phyloP scores from a whole-genome alignment of 345 rosid species.

The Ailanthus altissimus region DNA sequence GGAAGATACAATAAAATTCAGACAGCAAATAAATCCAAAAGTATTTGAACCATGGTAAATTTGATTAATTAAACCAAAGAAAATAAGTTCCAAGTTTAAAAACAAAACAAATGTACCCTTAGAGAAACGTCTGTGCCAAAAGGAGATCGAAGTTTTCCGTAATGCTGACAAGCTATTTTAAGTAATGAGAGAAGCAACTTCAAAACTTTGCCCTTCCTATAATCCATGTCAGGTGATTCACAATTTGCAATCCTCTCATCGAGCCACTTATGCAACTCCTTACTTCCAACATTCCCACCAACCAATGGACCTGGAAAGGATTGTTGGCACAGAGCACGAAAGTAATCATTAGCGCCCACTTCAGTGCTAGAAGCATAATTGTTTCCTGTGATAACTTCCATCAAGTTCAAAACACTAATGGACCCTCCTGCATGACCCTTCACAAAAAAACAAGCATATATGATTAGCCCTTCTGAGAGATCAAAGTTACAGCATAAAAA shows the following conservation, averaged over 20 bases:
- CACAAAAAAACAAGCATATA: constrained; percentile 31
- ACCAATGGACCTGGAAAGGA: constrained; percentile 92
- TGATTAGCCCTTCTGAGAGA: constrained; percentile 29
- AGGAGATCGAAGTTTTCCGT: constrained; percentile 96
- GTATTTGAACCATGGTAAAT: background rate
- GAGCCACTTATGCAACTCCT: constrained; percentile 93
- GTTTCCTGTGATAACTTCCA: constrained; percentile 63
- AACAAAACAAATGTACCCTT: constrained; percentile 49
- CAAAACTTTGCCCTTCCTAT: constrained; percentile 55
- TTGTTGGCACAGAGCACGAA: constrained; percentile 68
- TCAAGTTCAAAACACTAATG: constrained; percentile 68
- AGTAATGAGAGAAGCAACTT: constrained; percentile 86
- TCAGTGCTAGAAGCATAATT: constrained; percentile 40
- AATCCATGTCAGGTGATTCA: constrained; percentile 62
- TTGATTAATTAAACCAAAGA: background rate
- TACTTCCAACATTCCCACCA: constrained; percentile 88
- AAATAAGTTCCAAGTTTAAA: background rate
- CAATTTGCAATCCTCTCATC: constrained; percentile 74
- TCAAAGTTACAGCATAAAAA: background rate
- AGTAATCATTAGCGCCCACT: constrained; percentile 54
- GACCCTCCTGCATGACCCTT: constrained; percentile 63
- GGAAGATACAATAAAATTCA: background rate
- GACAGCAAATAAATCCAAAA: too few relatives aligned
- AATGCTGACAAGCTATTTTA: constrained; percentile 86
- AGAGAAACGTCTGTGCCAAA: constrained; percentile 64